Evolutionary conservation across 2,329 filamentous ascomycete genomes (phyloP), one percentile per base, ranked within the genome.

Genomic region (Macrophomina tecta): DNA sequence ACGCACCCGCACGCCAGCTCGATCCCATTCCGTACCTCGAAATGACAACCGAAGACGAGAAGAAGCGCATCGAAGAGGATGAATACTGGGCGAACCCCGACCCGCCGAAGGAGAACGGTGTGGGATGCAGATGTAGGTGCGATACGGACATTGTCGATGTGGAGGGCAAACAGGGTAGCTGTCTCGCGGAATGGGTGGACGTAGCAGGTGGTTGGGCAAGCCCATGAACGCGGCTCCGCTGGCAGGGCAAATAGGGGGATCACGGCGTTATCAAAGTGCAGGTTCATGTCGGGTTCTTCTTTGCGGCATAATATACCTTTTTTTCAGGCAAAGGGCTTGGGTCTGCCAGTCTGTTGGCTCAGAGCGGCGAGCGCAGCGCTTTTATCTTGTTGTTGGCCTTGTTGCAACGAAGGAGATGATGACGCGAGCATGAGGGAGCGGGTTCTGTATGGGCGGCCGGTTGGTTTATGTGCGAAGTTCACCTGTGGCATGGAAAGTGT

Each of bases 121-220:
- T 99, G 8, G 95, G 95, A 45, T 99, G 95, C 82, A 89, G 95
- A 74, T 99, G 95, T 84, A 90, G 91, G 77, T 99, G 95, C 79
- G 95, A 99, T 76, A 97, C 93, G 4, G 95, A 99, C 77, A 96
- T 98, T 76, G 92, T 94, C 63, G 95, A 99, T 76, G 94, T 99
- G 32, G 95, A 99, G 82, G 94, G 93, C 79, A 99, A 98, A 81
- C 92, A 97, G 77, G 95, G 95, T 69, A 97, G 93, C 72, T 99
- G 95, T 81, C 84, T 97, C 66, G 87, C 92, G 9, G 93, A 99
- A 81, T 99, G 95, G 95, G 95, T 99, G 14, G 93, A 97, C 68
- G 93, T 97, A 73, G 94, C 94, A 56, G 95, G 95, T 72, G 95
- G 95, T 68, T 99, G 94, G 93, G 89, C 91, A 67, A 86, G 85